Evolutionary conservation across 331 rosid species (phyloP).

Genomic region (Quercus phellos): DNA sequence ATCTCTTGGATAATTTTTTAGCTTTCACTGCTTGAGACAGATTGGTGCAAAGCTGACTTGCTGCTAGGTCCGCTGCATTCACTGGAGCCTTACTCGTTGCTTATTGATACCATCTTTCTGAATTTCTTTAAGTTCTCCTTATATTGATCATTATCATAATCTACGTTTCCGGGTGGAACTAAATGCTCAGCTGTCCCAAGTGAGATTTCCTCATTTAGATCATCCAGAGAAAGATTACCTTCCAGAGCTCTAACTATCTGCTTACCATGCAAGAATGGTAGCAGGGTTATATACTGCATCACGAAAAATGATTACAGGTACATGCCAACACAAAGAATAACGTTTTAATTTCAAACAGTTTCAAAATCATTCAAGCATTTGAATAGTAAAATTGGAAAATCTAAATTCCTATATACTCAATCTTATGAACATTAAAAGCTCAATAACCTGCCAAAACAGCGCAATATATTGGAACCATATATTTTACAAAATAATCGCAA

Average conservation of each 20-base stretch:
- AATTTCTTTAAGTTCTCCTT: constrained; percentile 31
- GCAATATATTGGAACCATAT: not conserved
- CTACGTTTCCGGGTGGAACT: constrained; percentile 31
- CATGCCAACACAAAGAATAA: no score
- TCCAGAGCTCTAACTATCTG: constrained; percentile 49
- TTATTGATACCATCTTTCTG: constrained; percentile 29
- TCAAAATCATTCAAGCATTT: no score
- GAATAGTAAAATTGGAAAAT: not conserved
- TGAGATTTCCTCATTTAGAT: constrained; percentile 28
- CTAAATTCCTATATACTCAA: not conserved
- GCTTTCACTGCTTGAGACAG: no score
- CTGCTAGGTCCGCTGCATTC: constrained; percentile 43
- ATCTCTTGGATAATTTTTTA: no score
- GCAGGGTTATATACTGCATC: not conserved
- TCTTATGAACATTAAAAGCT: not conserved
- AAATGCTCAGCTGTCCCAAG: constrained; percentile 43
- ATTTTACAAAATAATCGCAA: not conserved
- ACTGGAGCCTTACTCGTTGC: constrained; percentile 24
- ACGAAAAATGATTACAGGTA: not conserved
- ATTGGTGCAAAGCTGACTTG: constrained; percentile 32
- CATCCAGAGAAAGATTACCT: constrained; percentile 9
- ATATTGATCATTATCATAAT: constrained; percentile 29
- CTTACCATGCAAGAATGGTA: not conserved
- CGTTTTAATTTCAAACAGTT: no score
- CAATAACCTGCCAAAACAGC: not conserved